These are phyloP conservation scores for Fusarium nematophilum DNA, from an alignment of 2,329 filamentous ascomycete genomes.

Conservation along the genomic window DNA sequence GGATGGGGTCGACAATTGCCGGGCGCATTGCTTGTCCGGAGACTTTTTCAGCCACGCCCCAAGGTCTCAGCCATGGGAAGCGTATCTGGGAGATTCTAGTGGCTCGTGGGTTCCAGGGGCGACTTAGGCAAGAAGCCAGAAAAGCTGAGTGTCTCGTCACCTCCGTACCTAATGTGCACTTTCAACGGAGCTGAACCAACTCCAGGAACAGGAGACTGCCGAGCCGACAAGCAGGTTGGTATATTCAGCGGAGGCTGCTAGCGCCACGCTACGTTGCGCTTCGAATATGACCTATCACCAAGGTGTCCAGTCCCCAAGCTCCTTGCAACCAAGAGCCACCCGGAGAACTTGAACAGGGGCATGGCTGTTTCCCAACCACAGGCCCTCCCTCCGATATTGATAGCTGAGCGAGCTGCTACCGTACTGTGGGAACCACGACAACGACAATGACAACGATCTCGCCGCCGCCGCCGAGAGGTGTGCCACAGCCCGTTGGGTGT, in stretches of 20 bases:
- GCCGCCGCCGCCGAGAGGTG: constrained; percentile 3
- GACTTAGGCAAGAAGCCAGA: constrained; percentile 11
- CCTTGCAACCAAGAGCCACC: constrained; percentile 1
- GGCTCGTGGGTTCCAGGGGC: background rate
- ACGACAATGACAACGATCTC: constrained; percentile 1
- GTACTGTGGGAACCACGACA: constrained; percentile 16
- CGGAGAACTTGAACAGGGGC: constrained; percentile 7
- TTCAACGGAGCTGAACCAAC: constrained; percentile 1
- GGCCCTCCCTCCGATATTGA: background rate
- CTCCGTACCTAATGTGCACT: constrained; percentile 16
- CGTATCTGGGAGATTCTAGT: constrained; percentile 23
- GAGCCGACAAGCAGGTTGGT: constrained; percentile 4
- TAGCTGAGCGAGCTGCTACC: constrained; percentile 4
- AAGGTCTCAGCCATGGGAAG: constrained; percentile 17
- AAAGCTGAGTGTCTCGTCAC: constrained; percentile 22
- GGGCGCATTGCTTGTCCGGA: constrained; percentile 33
- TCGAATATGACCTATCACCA: constrained; percentile 25
- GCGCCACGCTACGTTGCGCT: background rate
- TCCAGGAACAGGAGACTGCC: constrained; percentile 3
- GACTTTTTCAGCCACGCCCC: constrained; percentile 39
- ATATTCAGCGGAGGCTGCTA: constrained; percentile 9
- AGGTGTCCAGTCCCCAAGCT: constrained; percentile 1
- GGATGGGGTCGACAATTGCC: constrained; percentile 17
- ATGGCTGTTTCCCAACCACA: constrained; percentile 7
- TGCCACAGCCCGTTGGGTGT: constrained; percentile 8